These are phyloP conservation scores for Rhizopus sp. DNA, from an alignment of 371 early-diverging fungal genomes.

Conservation along the genomic window DNA sequence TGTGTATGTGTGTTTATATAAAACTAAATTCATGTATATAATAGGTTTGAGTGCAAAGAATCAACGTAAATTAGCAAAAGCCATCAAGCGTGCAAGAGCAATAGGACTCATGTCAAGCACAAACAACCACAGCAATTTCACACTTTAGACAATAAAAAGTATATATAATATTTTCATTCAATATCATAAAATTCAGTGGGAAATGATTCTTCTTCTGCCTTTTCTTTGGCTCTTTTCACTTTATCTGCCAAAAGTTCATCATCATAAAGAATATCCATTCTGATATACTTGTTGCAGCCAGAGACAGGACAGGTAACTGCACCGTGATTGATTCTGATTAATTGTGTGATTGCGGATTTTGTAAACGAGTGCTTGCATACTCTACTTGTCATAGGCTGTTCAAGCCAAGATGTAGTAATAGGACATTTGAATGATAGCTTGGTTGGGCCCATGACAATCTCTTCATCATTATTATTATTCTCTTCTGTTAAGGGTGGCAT, in stretches of 20 bases:
- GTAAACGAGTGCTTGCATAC: constrained; percentile 42
- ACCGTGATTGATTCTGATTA: constrained; percentile 10
- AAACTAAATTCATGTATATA: background rate
- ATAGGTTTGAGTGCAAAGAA: constrained; percentile 70
- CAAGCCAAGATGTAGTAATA: constrained; percentile 34
- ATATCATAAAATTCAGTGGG: constrained; percentile 28
- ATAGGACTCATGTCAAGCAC: constrained; percentile 66
- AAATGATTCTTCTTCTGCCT: background rate
- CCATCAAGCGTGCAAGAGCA: constrained; percentile 83
- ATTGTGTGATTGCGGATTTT: constrained; percentile 21
- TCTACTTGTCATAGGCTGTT: constrained; percentile 35
- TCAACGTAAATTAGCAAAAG: constrained; percentile 79
- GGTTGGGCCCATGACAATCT: constrained; percentile 36
- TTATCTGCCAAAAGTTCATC: constrained; percentile 27
- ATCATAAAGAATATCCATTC: background rate
- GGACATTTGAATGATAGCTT: constrained; percentile 44
- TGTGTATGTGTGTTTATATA: background rate
- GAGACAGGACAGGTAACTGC: constrained; percentile 32
- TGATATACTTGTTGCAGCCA: constrained; percentile 19
- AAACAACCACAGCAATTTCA: constrained; percentile 27
- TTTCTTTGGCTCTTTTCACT: constrained; percentile 24
- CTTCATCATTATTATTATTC: constrained; percentile 26
- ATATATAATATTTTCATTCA: constrained; percentile 18
- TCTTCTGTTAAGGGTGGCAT: constrained; percentile 28
- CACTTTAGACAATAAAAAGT: constrained; percentile 8